These are phyloP conservation scores for Colletotrichum gloeosporioides DNA, from an alignment of 2,329 filamentous ascomycete genomes.

Conservation along the genomic window DNA sequence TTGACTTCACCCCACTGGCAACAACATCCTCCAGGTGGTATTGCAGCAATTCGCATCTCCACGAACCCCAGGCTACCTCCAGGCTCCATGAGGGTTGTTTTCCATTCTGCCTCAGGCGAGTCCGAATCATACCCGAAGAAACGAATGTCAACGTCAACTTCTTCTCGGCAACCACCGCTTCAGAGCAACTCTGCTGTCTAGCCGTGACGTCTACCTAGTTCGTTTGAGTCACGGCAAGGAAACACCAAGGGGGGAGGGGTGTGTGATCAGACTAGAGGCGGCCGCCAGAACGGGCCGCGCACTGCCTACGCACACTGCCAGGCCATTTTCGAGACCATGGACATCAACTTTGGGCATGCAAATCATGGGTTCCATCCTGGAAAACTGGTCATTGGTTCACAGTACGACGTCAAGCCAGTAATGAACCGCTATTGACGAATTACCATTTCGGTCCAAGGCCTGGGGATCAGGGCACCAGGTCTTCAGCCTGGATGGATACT, in stretches of 20 bases:
- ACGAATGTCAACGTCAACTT: background rate
- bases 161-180: background rate
- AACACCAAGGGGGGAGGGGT: background rate
- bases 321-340: background rate
- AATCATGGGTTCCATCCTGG: background rate
- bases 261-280: background rate
- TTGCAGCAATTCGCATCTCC: background rate
- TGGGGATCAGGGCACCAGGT: background rate
- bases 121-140: background rate
- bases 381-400: background rate
- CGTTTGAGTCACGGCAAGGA: background rate
- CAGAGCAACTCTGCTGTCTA: background rate
- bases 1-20: background rate
- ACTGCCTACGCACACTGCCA: slow-evolving; percentile 11
- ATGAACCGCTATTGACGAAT: background rate
- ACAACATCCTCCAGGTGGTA: background rate
- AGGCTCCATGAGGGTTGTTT: background rate
- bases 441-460: background rate
- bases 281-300: slow-evolving; percentile 12
- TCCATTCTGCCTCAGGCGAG: background rate
- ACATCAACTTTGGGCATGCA: background rate
- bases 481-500: background rate
- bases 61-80: background rate
- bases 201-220: background rate
- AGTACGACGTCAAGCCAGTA: background rate